Evolutionary conservation across 305 asterid genomes (phyloP), one percentile per base, ranked within the genome.

Genomic region (Caryopteris hybrid): DNA sequence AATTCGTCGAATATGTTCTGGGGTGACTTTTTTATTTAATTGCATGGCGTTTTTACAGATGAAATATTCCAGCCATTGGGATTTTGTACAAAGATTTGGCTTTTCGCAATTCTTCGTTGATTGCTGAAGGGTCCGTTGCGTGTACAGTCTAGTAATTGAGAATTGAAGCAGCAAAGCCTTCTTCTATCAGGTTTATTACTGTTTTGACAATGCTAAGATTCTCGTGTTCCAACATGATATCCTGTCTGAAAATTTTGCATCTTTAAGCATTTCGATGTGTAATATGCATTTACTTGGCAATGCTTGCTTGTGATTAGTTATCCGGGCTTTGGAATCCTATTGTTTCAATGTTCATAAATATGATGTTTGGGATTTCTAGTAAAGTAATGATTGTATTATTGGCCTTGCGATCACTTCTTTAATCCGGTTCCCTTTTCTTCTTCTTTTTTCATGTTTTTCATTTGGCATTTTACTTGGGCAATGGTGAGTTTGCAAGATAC

Each of bases 131-230:
- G n/a, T n/a, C n/a, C n/a, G n/a, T n/a, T n/a, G 29, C 17, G 41
- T 50, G 41, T 59, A 13, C 14, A 45, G 57, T 46, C 31, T 29
- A 20, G 21, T 55, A 53, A 56, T 47, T 66, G 52, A 20, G 50
- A 55, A 47, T 43, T 64, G 72, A 58, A 64, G 72, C 57, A 20
- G 64, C 52, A 6, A 13, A 60, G 66, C 47, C 20, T n/a, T 51
- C 67, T 39, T 73, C 36, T 36, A 64, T 78, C 64, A 66, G 79
- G 73, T 64, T 69, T 54, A 33, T 47, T 56, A 27, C 66, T 46
- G 58, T 21, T 38, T 53, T 45, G 36, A 11, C 39, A 10, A 14
- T 47, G 18, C 62, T 0, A 12, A 18, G 23, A 18, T 57, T 62
- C 20, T 22, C 17, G 12, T 29, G 18, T 1, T 25, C 6, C 20